These are phyloP conservation scores for Malus hybrid DNA, from an alignment of 331 rosid species.

Conservation along the genomic window DNA sequence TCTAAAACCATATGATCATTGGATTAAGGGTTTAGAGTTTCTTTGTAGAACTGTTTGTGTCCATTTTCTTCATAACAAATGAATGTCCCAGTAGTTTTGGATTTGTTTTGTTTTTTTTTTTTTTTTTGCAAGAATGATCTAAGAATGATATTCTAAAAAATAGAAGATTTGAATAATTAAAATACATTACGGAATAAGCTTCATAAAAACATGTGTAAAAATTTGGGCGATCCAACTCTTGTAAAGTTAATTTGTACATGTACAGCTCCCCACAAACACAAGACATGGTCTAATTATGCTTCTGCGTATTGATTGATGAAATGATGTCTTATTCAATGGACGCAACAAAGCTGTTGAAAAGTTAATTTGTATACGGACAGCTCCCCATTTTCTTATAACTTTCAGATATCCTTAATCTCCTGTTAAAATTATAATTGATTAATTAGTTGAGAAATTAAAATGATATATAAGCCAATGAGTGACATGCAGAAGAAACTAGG, in stretches of 20 bases:
- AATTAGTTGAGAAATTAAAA: neutral
- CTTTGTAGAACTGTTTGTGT: no score
- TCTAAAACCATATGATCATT: no score
- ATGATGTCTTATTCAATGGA: conserved; percentile 6
- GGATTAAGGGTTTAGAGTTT: no score
- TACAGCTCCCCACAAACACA: neutral
- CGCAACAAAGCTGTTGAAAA: neutral
- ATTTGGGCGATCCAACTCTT: neutral
- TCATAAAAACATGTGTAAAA: no score
- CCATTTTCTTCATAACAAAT: no score
- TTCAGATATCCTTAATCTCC: neutral
- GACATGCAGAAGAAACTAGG: neutral
- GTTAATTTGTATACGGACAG: neutral
- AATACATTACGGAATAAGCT: no score
- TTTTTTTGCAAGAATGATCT: no score
- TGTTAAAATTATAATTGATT: neutral
- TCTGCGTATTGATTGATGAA: neutral
- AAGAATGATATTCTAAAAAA: no score
- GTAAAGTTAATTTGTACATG: neutral
- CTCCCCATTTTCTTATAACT: neutral
- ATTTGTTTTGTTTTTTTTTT: no score
- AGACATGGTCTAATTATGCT: neutral
- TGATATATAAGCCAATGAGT: neutral
- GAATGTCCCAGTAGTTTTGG: no score
- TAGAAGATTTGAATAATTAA: no score